Evolutionary conservation across 2,329 filamentous ascomycete species (phyloP).

Genomic region (Acarospora socialis): DNA sequence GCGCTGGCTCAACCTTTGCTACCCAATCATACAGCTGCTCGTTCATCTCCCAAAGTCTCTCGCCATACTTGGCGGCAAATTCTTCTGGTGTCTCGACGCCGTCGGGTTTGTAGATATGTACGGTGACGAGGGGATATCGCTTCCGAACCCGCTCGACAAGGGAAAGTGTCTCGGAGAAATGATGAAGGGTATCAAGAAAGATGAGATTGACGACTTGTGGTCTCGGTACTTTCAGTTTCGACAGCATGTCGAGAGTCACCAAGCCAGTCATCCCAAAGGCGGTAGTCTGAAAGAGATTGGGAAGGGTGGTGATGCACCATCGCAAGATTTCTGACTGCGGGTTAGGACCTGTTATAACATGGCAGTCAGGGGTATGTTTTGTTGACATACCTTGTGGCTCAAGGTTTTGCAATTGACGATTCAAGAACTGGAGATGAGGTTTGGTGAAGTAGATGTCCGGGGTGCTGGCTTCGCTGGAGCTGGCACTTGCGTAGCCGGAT

Average conservation of each 20-base stretch:
- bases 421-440: conserved; percentile 79
- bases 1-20: conserved; percentile 92
- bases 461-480: conserved; percentile 46
- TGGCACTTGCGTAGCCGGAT: conserved; percentile 71
- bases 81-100: conserved; percentile 57
- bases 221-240: conserved; percentile 33
- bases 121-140: conserved; percentile 61
- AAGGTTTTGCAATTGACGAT: conserved; percentile 74
- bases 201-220: conserved; percentile 39
- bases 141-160: conserved; percentile 60
- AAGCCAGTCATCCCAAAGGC: conserved; percentile 72
- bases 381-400: conserved; percentile 52
- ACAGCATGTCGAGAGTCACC: conserved; percentile 60
- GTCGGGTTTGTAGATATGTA: conserved; percentile 83
- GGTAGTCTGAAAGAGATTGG: conserved; percentile 75
- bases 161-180: conserved; percentile 63
- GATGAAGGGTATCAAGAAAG: conserved; percentile 74
- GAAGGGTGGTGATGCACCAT: conserved; percentile 84
- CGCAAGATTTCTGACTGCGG: conserved; percentile 56
- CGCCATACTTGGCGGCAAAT: conserved; percentile 71
- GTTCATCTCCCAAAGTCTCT: conserved; percentile 69
- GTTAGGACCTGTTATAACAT: conserved; percentile 15
- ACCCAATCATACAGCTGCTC: conserved; percentile 90
- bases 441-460: conserved; percentile 75
- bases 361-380: conserved; percentile 9